Conservation (phyloP, 345 rosid genomes). For the Heritiera fomes region DNA sequence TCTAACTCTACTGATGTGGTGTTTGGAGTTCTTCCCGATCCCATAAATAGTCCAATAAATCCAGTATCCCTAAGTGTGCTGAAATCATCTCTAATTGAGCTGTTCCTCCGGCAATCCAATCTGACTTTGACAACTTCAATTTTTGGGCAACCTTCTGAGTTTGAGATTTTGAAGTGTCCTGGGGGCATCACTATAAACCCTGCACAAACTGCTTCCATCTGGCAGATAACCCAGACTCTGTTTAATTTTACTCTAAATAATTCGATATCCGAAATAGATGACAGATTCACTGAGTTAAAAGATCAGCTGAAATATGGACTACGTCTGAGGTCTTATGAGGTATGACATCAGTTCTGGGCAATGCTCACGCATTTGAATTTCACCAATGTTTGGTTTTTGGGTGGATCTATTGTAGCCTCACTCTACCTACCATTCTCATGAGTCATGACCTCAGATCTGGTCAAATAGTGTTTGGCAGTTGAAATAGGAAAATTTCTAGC, state of each 20-base stretch:
- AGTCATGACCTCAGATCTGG: constrained; percentile 5
- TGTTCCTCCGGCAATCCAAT: constrained; percentile 53
- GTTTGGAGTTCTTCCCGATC: constrained; percentile 66
- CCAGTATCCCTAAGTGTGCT: constrained; percentile 50
- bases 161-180: constrained; percentile 74
- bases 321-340: constrained; percentile 57
- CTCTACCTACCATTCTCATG: neutral
- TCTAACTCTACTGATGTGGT: constrained; percentile 61
- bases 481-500: constrained; percentile 17
- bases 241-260: constrained; percentile 59
- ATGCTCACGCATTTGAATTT: neutral
- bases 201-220: constrained; percentile 37
- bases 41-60: constrained; percentile 38
- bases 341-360: constrained; percentile 23
- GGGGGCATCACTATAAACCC: constrained; percentile 73
- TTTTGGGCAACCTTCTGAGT: constrained; percentile 59
- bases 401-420: neutral
- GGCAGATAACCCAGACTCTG: constrained; percentile 45
- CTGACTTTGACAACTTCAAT: constrained; percentile 57
- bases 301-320: constrained; percentile 57
- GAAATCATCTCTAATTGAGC: constrained; percentile 54
- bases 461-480: neutral
- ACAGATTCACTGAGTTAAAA: constrained; percentile 42
- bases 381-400: neutral
- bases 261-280: constrained; percentile 60